These are phyloP conservation scores for Pyrenophora graminea DNA, from an alignment of 2,329 filamentous ascomycete species.

Conservation along the genomic window DNA sequence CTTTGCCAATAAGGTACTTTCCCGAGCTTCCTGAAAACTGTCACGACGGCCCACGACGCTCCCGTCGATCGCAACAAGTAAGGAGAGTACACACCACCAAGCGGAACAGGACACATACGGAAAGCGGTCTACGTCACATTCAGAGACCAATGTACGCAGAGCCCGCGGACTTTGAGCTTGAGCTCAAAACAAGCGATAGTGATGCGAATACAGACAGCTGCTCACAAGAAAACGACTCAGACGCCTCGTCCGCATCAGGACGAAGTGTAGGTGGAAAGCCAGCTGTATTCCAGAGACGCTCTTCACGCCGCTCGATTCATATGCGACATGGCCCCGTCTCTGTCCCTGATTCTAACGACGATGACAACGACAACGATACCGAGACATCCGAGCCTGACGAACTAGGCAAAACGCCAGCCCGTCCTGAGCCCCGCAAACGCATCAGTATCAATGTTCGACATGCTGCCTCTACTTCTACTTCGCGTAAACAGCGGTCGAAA, in stretches of 20 bases:
- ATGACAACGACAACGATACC: not conserved
- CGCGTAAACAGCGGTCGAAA: conserved; percentile 14
- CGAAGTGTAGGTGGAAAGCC: not conserved
- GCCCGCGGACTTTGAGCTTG: conserved; percentile 3
- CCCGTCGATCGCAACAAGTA: conserved; percentile 8
- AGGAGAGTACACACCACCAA: conserved; percentile 9
- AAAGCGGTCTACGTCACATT: conserved; percentile 23
- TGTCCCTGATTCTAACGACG: not conserved
- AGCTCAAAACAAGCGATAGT: not conserved
- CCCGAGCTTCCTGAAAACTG: conserved; percentile 21
- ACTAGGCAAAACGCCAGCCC: conserved; percentile 17
- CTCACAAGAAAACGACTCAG: conserved; percentile 1
- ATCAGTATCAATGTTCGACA: not conserved
- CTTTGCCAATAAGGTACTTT: conserved; percentile 20
- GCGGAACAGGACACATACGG: conserved; percentile 18
- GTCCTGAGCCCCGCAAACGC: not conserved
- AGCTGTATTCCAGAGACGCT: not conserved
- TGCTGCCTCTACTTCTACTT: conserved; percentile 4
- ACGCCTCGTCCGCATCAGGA: not conserved
- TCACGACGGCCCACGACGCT: conserved; percentile 12
- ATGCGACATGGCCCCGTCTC: not conserved
- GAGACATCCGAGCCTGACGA: conserved; percentile 17
- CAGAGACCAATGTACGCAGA: conserved; percentile 21
- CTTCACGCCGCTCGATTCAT: not conserved
- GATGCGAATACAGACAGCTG: not conserved